These are phyloP conservation scores for Penicillium sp. DNA, from an alignment of 2,329 filamentous ascomycete species.

Conservation along the genomic window DNA sequence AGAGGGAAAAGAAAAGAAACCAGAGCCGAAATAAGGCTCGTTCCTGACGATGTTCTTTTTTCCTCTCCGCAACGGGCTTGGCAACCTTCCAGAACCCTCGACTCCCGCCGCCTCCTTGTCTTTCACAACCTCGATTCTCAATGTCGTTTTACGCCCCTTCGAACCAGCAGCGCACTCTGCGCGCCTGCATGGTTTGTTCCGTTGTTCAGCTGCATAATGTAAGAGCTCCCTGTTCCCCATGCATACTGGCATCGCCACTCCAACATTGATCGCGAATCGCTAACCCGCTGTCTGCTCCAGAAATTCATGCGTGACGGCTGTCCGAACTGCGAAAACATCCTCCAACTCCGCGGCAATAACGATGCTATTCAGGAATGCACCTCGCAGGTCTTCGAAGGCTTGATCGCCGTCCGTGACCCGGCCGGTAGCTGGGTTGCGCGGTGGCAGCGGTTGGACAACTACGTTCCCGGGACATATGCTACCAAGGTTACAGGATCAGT, in stretches of 20 bases:
- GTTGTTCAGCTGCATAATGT: conserved; percentile 79
- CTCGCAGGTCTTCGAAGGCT: conserved; percentile 88
- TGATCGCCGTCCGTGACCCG: conserved; percentile 82
- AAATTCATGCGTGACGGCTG: conserved; percentile 84
- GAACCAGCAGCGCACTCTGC: conserved; percentile 74
- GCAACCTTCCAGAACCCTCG: conserved; percentile 28
- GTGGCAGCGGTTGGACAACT: conserved; percentile 87
- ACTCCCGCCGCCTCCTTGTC: conserved; percentile 7
- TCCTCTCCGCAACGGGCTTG: conserved; percentile 27
- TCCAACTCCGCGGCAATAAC: conserved; percentile 70
- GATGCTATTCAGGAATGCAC: conserved; percentile 90
- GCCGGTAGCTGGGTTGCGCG: conserved; percentile 86
- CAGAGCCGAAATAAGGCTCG: conserved; percentile 1
- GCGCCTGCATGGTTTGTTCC: conserved; percentile 98
- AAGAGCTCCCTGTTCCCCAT: conserved; percentile 30
- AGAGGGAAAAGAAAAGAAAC: conserved; percentile 3
- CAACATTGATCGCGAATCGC: background rate
- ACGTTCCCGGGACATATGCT: conserved; percentile 85
- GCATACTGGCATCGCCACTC: background rate
- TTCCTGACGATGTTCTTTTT: conserved; percentile 15
- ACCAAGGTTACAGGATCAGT: conserved; percentile 84
- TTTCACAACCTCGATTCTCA: conserved; percentile 2
- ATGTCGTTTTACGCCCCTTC: conserved; percentile 64
- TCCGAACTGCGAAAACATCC: conserved; percentile 92
- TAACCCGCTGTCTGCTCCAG: conserved; percentile 40